Evolutionary conservation across 1,284 basidiomycete genomes (phyloP).

Genomic region (Pterulicium gracile): DNA sequence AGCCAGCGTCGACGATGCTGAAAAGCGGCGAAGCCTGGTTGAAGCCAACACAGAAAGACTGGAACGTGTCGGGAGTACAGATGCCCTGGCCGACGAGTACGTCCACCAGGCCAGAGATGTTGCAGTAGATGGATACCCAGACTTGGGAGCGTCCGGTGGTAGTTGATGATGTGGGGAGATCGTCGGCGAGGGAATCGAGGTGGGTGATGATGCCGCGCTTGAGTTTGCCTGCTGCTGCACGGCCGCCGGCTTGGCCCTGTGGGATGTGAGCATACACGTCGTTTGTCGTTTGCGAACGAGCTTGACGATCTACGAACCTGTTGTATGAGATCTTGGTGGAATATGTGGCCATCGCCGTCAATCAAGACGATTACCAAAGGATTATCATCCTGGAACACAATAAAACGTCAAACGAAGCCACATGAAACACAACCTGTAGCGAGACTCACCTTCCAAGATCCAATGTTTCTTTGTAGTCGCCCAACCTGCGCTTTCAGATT

Average conservation of each 20-base stretch:
- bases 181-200: not conserved
- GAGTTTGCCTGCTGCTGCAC: not conserved
- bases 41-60: constrained; percentile 34
- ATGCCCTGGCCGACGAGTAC: constrained; percentile 23
- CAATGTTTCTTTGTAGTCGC: constrained; percentile 23
- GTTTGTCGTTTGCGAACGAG: not conserved
- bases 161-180: constrained; percentile 19
- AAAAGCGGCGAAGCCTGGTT: constrained; percentile 35
- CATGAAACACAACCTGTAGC: not conserved
- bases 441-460: constrained; percentile 21
- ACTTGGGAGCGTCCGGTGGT: constrained; percentile 22
- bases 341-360: constrained; percentile 37
- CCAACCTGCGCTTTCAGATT: constrained; percentile 16
- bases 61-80: constrained; percentile 29
- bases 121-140: constrained; percentile 33
- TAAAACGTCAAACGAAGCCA: not conserved
- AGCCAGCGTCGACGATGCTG: constrained; percentile 44
- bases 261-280: not conserved
- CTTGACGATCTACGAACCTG: not conserved
- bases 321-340: constrained; percentile 11
- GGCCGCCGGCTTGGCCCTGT: not conserved
- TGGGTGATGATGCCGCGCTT: not conserved
- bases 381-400: constrained; percentile 23
- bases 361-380: constrained; percentile 29
- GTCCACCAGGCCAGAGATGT: constrained; percentile 31